These are phyloP conservation scores for Glycine latifolia DNA, from an alignment of 306 rosid species.

Conservation along the genomic window DNA sequence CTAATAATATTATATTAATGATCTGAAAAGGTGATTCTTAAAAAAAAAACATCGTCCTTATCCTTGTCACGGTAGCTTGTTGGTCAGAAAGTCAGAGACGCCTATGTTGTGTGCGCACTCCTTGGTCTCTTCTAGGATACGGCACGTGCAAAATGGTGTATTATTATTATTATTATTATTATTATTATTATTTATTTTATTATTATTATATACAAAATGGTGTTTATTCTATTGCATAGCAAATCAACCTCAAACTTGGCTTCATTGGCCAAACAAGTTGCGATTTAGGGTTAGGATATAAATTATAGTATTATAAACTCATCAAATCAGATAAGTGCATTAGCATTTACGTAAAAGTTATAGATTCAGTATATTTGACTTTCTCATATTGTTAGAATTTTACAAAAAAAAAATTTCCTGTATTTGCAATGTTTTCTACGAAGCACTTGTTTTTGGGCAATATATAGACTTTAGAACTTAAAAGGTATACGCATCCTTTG, in stretches of 20 bases:
- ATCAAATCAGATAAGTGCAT: slow-evolving; percentile 2
- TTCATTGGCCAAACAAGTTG: slow-evolving; percentile 43
- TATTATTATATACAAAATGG: slow-evolving; percentile 4
- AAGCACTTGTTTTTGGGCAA: too few species aligned
- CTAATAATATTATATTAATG: background rate
- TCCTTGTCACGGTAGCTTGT: slow-evolving; percentile 35
- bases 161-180: too few species aligned
- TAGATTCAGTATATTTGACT: background rate
- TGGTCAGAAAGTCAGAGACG: slow-evolving; percentile 63
- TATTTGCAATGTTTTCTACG: too few species aligned
- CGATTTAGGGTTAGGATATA: background rate
- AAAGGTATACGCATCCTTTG: too few species aligned
- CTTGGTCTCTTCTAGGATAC: slow-evolving; percentile 36
- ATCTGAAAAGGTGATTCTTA: background rate
- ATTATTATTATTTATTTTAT: background rate
- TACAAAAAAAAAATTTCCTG: too few species aligned
- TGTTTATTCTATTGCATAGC: background rate
- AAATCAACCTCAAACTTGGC: slow-evolving; percentile 29
- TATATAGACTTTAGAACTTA: too few species aligned
- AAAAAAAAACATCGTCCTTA: slow-evolving; percentile 1
- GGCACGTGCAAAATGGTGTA: slow-evolving; percentile 49
- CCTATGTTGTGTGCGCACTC: slow-evolving; percentile 28
- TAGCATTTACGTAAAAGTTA: background rate
- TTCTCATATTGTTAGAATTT: background rate
- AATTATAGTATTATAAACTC: background rate